These are phyloP conservation scores for Aegilops longissima DNA, from an alignment of 176 grass and related monocot genomes.

Conservation along the genomic window DNA sequence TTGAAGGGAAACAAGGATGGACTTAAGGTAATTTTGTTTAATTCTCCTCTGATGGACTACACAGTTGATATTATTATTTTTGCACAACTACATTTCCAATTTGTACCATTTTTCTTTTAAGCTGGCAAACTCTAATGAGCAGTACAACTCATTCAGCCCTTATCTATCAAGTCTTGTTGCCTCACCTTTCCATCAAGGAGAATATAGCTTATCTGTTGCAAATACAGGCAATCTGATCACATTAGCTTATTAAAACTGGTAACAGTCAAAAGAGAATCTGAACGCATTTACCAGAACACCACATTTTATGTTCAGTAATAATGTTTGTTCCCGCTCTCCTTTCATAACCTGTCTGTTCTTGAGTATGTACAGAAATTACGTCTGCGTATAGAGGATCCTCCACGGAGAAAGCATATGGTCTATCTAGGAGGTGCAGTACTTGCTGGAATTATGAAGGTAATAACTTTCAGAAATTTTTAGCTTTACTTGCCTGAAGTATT, in stretches of 20 bases:
- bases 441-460: conserved; percentile 98
- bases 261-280: not conserved
- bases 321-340: not conserved
- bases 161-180: not conserved
- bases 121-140: not conserved
- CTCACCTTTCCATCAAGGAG: not conserved
- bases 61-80: not conserved
- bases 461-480: not conserved
- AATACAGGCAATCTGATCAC: not conserved
- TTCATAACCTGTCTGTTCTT: not conserved
- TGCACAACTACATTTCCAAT: not conserved
- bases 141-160: not conserved
- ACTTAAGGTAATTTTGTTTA: conserved; percentile 57
- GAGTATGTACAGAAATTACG: conserved; percentile 68
- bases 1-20: conserved; percentile 97
- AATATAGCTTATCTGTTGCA: not conserved
- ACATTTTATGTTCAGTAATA: not conserved
- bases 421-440: conserved; percentile 93
- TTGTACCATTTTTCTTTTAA: not conserved
- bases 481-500: not conserved
- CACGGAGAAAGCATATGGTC: conserved; percentile 96
- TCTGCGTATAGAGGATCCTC: conserved; percentile 92
- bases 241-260: conserved; percentile 1
- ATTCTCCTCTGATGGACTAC: not conserved
- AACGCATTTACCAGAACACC: not conserved